A percentile compares a stretch with the other conserved stretches of the same genome.
Conservation (phyloP, 345 rosid genomes). For the Erucastrum elatum region DNA sequence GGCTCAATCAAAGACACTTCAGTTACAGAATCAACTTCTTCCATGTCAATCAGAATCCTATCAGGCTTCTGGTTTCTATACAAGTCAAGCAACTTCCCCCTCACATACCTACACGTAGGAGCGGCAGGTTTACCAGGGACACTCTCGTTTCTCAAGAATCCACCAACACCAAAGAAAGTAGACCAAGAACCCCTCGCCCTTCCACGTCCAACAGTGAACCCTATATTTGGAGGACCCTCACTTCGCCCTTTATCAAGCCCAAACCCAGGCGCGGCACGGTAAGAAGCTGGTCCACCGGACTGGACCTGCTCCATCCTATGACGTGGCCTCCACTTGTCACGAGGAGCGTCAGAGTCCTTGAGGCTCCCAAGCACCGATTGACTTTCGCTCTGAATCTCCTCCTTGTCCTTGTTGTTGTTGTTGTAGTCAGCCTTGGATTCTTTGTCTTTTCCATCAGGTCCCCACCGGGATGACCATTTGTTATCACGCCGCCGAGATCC, state of each 20-base stretch:
- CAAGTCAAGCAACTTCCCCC: slow-evolving; percentile 64
- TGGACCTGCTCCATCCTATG: slow-evolving; percentile 70
- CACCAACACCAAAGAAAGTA: slow-evolving; percentile 31
- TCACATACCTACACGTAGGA: slow-evolving; percentile 53
- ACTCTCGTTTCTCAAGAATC: slow-evolving; percentile 15
- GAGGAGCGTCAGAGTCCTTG: slow-evolving; percentile 80
- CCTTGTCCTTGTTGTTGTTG: slow-evolving; percentile 73
- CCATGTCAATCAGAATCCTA: slow-evolving; percentile 56
- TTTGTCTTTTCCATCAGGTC: slow-evolving; percentile 92
- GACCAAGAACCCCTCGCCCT: slow-evolving; percentile 43
- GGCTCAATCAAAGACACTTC: slow-evolving; percentile 50
- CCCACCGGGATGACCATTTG: slow-evolving; percentile 98
- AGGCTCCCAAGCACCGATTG: slow-evolving; percentile 45
- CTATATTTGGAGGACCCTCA: slow-evolving; percentile 56
- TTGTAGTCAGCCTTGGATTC: slow-evolving; percentile 53
- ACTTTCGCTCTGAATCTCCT: slow-evolving; percentile 58
- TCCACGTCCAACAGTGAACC: slow-evolving; percentile 81
- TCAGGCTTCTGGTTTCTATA: slow-evolving; percentile 33
- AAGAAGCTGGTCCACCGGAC: slow-evolving; percentile 54
- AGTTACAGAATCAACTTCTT: slow-evolving; percentile 48
- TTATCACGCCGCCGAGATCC: slow-evolving; percentile 65
- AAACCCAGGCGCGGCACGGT: slow-evolving; percentile 62
- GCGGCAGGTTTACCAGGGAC: slow-evolving; percentile 27
- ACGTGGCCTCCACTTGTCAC: slow-evolving; percentile 98
- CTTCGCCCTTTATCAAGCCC: slow-evolving; percentile 42